phyloP scores from a whole-genome alignment of 768 basidiomycete genomes.

The Tephrocybe sp. region DNA sequence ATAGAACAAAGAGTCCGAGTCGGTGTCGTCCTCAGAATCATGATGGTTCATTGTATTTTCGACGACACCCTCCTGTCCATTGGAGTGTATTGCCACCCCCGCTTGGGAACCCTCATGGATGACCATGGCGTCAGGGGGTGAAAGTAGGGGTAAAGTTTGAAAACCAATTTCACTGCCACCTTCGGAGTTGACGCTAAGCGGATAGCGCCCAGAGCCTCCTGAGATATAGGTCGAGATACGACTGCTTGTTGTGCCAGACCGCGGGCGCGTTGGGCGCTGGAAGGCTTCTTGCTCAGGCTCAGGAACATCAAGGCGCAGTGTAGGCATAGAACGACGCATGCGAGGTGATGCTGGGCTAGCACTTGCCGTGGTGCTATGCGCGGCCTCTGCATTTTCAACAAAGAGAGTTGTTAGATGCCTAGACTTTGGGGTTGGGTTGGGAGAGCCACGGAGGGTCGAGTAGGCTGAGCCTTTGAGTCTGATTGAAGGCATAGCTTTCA shows the following conservation, averaged over 20 bases:
- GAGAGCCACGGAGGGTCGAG: slow-evolving; percentile 22
- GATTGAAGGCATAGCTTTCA: slow-evolving; percentile 46
- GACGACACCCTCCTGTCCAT: slow-evolving; percentile 37
- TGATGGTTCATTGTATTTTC: slow-evolving; percentile 42
- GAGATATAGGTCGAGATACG: slow-evolving; percentile 35
- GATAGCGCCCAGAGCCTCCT: slow-evolving; percentile 15
- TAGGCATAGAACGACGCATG: slow-evolving; percentile 21
- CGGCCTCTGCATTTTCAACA: slow-evolving; percentile 10
- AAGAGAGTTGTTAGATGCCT: slow-evolving; percentile 17
- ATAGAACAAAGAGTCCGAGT: too few relatives aligned
- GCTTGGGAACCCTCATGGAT: slow-evolving; percentile 40
- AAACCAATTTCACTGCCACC: slow-evolving; percentile 7
- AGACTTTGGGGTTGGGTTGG: slow-evolving; percentile 1
- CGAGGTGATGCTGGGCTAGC: slow-evolving; percentile 4
- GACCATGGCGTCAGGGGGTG: slow-evolving; percentile 23
- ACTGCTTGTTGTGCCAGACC: slow-evolving; percentile 32
- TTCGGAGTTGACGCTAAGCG: slow-evolving; percentile 3
- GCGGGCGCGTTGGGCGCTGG: slow-evolving; percentile 20
- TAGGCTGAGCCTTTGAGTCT: slow-evolving; percentile 40
- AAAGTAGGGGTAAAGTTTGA: slow-evolving; percentile 15
- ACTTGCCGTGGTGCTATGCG: neutral
- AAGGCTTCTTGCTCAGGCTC: neutral
- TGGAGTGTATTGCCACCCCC: slow-evolving; percentile 37
- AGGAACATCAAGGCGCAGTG: slow-evolving; percentile 9
- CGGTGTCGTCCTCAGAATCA: slow-evolving; percentile 11